Conservation (phyloP, 768 basidiomycete species). For the Xanthoconium stramineum region DNA sequence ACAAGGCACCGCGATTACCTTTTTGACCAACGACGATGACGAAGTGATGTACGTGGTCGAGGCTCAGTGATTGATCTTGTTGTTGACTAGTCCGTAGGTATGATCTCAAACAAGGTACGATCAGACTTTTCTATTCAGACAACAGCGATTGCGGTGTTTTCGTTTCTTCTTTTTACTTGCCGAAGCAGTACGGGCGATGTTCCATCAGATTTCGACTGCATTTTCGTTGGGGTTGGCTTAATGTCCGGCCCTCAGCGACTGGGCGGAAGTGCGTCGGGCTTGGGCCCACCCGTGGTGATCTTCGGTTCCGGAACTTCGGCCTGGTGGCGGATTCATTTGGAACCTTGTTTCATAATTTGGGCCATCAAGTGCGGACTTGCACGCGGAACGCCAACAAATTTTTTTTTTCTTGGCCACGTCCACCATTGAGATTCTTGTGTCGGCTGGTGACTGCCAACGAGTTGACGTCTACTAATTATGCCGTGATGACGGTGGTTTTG, state of each 20-base stretch:
- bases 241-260: slow-evolving; percentile 1
- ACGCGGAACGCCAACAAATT: background rate
- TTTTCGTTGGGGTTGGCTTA: slow-evolving; percentile 4
- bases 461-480: background rate
- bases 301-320: slow-evolving; percentile 9
- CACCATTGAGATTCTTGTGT: too few relatives aligned
- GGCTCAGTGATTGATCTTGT: background rate
- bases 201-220: slow-evolving; percentile 2
- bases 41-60: slow-evolving; percentile 82
- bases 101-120: slow-evolving; percentile 87
- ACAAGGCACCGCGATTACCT: slow-evolving; percentile 89
- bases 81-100: slow-evolving; percentile 53
- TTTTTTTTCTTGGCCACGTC: background rate
- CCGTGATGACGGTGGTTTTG: background rate
- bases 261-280: background rate
- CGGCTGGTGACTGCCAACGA: too few relatives aligned
- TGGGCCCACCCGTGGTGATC: background rate
- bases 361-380: background rate
- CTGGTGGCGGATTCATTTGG: background rate
- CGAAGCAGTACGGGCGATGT: background rate
- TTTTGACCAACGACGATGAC: slow-evolving; percentile 93
- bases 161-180: background rate
- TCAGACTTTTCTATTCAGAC: background rate
- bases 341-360: background rate
- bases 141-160: background rate